Percentiles rank a stretch among this genome's conserved stretches.
Conservation (phyloP, 1,284 basidiomycete genomes). For the Cutaneotrichosporon cyanovorans region DNA sequence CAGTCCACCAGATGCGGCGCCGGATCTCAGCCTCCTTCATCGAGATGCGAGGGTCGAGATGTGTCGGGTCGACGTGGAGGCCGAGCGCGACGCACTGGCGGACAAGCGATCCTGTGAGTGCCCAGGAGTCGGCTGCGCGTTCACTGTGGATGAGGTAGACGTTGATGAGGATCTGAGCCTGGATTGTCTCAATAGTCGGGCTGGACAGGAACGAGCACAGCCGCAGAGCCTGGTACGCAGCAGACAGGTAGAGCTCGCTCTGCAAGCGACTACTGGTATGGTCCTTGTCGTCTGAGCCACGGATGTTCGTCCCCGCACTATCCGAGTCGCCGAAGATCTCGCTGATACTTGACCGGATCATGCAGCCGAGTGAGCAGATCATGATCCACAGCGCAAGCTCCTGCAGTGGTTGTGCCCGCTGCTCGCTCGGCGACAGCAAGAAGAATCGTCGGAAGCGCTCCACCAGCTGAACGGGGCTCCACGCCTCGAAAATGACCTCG, state of each 20-base stretch:
- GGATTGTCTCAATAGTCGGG: conserved; percentile 39
- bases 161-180: conserved; percentile 39
- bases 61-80: conserved; percentile 41
- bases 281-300: conserved; percentile 19
- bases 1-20: conserved; percentile 43
- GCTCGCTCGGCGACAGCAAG: conserved; percentile 29
- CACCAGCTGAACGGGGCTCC: conserved; percentile 37
- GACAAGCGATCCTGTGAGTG: conserved; percentile 35
- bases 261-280: conserved; percentile 42
- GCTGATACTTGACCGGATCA: conserved; percentile 36
- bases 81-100: conserved; percentile 43
- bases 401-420: conserved; percentile 36
- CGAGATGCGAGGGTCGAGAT: conserved; percentile 36
- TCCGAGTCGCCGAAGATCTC: conserved; percentile 37
- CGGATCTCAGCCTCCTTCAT: conserved; percentile 41
- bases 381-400: conserved; percentile 41
- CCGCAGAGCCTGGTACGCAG: conserved; percentile 43
- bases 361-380: conserved; percentile 41
- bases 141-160: conserved; percentile 43
- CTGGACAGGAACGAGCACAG: conserved; percentile 45
- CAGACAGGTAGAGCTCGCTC: conserved; percentile 44
- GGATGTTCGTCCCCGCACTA: neutral
- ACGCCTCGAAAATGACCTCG: conserved; percentile 37
- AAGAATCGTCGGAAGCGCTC: conserved; percentile 40
- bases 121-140: conserved; percentile 43